phyloP scores from a whole-genome alignment of 176 grass and related monocot species.

The Oryza brachyantha region DNA sequence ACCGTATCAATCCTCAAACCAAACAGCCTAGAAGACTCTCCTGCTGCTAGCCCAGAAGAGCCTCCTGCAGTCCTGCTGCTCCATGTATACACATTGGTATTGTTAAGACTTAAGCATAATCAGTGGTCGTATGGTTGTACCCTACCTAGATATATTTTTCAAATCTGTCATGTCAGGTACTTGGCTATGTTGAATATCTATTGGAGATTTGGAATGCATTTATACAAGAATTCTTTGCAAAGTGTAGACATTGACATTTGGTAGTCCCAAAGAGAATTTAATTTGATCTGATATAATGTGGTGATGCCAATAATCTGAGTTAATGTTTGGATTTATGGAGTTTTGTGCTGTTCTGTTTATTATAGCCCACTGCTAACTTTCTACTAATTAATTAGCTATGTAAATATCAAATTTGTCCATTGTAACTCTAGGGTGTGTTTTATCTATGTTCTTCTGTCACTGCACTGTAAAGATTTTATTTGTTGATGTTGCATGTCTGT shows the following conservation, averaged over 20 bases:
- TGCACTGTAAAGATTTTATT: not conserved
- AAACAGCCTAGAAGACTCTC: too few species aligned
- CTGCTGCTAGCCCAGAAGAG: too few species aligned
- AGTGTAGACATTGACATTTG: not conserved
- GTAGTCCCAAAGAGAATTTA: not conserved
- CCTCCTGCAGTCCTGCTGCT: too few species aligned
- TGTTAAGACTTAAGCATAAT: not conserved
- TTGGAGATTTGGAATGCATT: not conserved
- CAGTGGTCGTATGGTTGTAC: not conserved
- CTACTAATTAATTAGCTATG: not conserved
- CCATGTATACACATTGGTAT: not conserved
- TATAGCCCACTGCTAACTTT: not conserved
- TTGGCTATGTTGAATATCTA: not conserved
- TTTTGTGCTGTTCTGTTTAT: not conserved
- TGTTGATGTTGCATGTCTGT: not conserved
- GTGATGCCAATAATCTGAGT: not conserved
- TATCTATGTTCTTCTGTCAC: slow-evolving; percentile 2
- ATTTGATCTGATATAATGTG: not conserved
- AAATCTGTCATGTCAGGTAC: not conserved
- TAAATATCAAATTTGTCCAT: not conserved
- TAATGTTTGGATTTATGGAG: not conserved
- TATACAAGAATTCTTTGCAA: not conserved
- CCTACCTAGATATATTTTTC: not conserved
- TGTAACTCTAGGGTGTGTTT: not conserved
- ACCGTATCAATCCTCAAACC: too few species aligned